phyloP scores from a whole-genome alignment of 306 rosid genomes.

The Trichosanthes truncata region DNA sequence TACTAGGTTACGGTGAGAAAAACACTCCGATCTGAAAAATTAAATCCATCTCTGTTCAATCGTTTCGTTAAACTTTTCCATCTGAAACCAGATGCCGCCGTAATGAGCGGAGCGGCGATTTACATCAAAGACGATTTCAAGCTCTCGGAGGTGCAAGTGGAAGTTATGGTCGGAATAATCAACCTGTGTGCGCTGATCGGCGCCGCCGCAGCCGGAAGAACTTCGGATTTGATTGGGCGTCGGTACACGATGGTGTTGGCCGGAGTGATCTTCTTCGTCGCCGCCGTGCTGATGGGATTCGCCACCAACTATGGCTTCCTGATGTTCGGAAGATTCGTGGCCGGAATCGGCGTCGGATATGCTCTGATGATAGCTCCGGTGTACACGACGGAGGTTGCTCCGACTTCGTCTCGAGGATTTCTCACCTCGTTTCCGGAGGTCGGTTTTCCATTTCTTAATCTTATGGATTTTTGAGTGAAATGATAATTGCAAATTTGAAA shows the following conservation, averaged over 20 bases:
- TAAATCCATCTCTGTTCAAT: not conserved
- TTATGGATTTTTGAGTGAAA: not conserved
- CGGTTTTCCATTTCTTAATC: not conserved
- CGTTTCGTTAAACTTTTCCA: not conserved
- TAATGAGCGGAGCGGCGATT: slow-evolving; percentile 2
- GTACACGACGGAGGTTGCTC: slow-evolving; percentile 2
- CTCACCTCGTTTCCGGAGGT: slow-evolving; percentile 1
- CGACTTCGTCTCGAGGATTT: not conserved
- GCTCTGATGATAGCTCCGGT: not conserved
- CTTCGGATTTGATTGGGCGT: slow-evolving; percentile 67
- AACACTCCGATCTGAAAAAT: not conserved
- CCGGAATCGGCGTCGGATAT: slow-evolving; percentile 5
- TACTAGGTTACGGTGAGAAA: slow-evolving; percentile 51
- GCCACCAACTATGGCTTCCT: slow-evolving; percentile 42
- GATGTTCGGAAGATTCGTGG: slow-evolving; percentile 1
- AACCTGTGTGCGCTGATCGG: slow-evolving; percentile 49
- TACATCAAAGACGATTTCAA: not conserved
- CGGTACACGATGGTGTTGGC: slow-evolving; percentile 48
- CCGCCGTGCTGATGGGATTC: slow-evolving; percentile 51
- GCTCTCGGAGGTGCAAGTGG: slow-evolving; percentile 28
- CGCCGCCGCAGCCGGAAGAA: slow-evolving; percentile 41
- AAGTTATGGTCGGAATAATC: slow-evolving; percentile 36
- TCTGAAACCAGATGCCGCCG: not conserved
- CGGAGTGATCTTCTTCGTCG: slow-evolving; percentile 38
- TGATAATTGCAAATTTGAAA: not conserved